Conservation (phyloP, 805 yeast species). For the Metahyphopichia silvanorum region DNA sequence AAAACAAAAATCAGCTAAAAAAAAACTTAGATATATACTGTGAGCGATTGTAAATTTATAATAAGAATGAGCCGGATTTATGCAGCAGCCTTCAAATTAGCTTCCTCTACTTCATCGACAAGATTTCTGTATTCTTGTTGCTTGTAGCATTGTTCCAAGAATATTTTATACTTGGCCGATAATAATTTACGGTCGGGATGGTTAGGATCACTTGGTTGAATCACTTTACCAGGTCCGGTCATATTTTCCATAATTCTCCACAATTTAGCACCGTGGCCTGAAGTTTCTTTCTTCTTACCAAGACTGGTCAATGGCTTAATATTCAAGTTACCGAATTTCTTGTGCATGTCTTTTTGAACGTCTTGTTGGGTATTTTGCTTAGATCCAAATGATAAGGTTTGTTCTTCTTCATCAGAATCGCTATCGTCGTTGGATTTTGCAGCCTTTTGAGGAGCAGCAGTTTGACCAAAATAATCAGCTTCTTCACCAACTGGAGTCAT, state of each 20-base stretch:
- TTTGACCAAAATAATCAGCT: constrained; percentile 40
- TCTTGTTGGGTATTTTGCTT: constrained; percentile 53
- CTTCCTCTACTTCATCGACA: constrained; percentile 51
- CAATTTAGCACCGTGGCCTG: constrained; percentile 54
- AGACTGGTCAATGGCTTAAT: constrained; percentile 39
- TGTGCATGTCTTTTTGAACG: constrained; percentile 42
- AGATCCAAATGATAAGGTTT: constrained; percentile 58
- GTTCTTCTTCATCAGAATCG: constrained; percentile 46
- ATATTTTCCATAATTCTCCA: constrained; percentile 87
- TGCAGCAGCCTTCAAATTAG: constrained; percentile 3
- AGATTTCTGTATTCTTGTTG: constrained; percentile 73
- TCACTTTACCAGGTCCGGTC: constrained; percentile 80
- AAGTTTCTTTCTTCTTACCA: constrained; percentile 18
- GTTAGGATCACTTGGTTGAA: constrained; percentile 57
- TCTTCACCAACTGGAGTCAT: constrained; percentile 41
- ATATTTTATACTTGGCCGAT: constrained; percentile 76
- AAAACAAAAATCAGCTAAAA: no score
- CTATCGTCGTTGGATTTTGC: constrained; percentile 20
- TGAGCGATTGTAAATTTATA: no score
- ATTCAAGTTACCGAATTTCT: constrained; percentile 12
- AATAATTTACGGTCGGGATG: constrained; percentile 70
- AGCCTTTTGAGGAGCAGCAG: constrained; percentile 4
- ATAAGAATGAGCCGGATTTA: no score
- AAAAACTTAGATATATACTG: no score
- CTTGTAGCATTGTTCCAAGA: constrained; percentile 80